phyloP scores from a whole-genome alignment of 768 basidiomycete genomes.

The Termitomyces bulborhizus region DNA sequence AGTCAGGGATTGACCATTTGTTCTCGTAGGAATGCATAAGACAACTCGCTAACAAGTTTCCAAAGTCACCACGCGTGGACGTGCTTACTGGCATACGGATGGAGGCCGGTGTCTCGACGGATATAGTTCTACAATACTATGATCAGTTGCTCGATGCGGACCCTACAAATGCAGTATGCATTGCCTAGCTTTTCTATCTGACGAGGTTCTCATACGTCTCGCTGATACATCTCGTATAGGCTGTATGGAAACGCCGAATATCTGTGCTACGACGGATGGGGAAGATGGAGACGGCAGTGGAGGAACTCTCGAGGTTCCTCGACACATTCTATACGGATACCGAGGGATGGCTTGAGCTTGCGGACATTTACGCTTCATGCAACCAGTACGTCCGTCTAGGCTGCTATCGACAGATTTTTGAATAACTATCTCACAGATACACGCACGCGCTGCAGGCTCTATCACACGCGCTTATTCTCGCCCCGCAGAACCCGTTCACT shows the following conservation, averaged over 20 bases:
- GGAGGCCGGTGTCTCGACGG: constrained; percentile 59
- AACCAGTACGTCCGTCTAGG: constrained; percentile 50
- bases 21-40: constrained; percentile 51
- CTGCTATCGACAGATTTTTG: not conserved
- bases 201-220: not conserved
- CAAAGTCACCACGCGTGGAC: constrained; percentile 73
- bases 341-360: constrained; percentile 85
- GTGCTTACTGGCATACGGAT: constrained; percentile 72
- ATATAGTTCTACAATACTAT: constrained; percentile 56
- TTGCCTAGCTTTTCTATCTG: not conserved
- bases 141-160: constrained; percentile 59
- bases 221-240: constrained; percentile 27
- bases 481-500: constrained; percentile 83
- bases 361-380: constrained; percentile 70
- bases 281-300: constrained; percentile 58
- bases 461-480: constrained; percentile 75
- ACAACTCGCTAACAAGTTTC: constrained; percentile 61
- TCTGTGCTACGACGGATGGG: constrained; percentile 62
- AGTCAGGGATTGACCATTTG: constrained; percentile 21
- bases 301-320: constrained; percentile 65
- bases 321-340: constrained; percentile 88
- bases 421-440: constrained; percentile 43
- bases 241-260: constrained; percentile 76
- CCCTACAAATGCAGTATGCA: constrained; percentile 63
- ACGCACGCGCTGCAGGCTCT: constrained; percentile 65